These are phyloP conservation scores for Coniochaeta sp. DNA, from an alignment of 2,329 filamentous ascomycete species.

Conservation along the genomic window DNA sequence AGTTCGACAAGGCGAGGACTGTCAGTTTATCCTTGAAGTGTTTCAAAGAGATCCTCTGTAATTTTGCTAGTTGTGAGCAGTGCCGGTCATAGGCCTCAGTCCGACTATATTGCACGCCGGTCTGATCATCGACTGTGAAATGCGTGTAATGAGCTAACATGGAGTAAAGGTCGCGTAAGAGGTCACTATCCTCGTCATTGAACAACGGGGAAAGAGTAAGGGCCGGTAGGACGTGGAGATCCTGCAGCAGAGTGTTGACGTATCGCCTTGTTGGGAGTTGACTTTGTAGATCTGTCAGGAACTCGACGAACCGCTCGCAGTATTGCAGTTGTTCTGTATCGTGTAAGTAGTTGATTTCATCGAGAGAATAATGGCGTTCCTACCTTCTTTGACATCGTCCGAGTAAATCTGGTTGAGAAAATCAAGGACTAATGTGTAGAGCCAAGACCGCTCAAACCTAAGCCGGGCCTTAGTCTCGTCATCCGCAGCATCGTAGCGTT, in stretches of 20 bases:
- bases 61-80: constrained; percentile 64
- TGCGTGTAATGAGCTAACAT: constrained; percentile 81
- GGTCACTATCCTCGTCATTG: constrained; percentile 62
- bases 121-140: constrained; percentile 89
- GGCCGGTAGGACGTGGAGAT: constrained; percentile 74
- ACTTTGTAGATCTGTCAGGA: constrained; percentile 83
- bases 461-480: constrained; percentile 69
- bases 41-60: constrained; percentile 73
- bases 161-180: constrained; percentile 72
- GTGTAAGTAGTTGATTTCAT: constrained; percentile 11
- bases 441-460: constrained; percentile 88
- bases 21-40: constrained; percentile 85
- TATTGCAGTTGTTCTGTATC: constrained; percentile 61
- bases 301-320: constrained; percentile 88
- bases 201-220: constrained; percentile 74
- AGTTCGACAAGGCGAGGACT: constrained; percentile 88
- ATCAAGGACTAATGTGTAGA: constrained; percentile 77
- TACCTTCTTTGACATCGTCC: constrained; percentile 37
- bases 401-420: constrained; percentile 70
- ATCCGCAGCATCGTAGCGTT: constrained; percentile 82
- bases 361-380: constrained; percentile 7
- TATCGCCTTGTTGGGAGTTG: constrained; percentile 92
- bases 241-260: constrained; percentile 79
- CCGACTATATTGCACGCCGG: constrained; percentile 64
- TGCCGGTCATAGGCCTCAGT: constrained; percentile 74